Percentiles rank a stretch among this genome's conserved stretches.
Evolutionary conservation across 1,139 yeast genomes (phyloP).

Genomic region (Spencermartinsiella ligniputridi): DNA sequence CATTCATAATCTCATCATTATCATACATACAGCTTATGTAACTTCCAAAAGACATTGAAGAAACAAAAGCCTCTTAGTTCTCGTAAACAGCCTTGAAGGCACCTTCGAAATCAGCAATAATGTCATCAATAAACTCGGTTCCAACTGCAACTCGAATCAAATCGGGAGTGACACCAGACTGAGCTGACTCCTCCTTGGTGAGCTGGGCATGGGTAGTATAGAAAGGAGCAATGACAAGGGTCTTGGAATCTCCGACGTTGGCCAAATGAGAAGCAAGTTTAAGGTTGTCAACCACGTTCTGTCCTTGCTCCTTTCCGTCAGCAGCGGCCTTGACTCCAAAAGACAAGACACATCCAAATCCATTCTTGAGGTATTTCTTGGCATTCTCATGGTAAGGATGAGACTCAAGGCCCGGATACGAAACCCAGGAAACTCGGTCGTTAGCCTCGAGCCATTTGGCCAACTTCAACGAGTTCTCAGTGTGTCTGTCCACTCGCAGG

Average conservation of each 20-base stretch:
- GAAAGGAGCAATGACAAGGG: slow-evolving; percentile 92
- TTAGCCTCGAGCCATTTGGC: slow-evolving; percentile 73
- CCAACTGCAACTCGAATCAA: slow-evolving; percentile 87
- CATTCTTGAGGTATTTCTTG: slow-evolving; percentile 71
- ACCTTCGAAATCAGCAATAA: slow-evolving; percentile 81
- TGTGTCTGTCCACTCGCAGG: slow-evolving; percentile 89
- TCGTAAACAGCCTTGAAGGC: slow-evolving; percentile 44
- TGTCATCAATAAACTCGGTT: slow-evolving; percentile 83
- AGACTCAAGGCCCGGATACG: slow-evolving; percentile 82
- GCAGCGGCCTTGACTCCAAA: slow-evolving; percentile 72
- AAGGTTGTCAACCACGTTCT: slow-evolving; percentile 74
- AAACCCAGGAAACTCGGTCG: slow-evolving; percentile 77
- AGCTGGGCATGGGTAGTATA: slow-evolving; percentile 94
- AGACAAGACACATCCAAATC: slow-evolving; percentile 83
- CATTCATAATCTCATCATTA: too few species aligned
- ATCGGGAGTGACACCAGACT: slow-evolving; percentile 83
- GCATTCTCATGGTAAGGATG: slow-evolving; percentile 82
- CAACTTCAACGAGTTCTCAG: slow-evolving; percentile 72
- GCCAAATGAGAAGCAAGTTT: slow-evolving; percentile 88
- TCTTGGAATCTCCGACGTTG: slow-evolving; percentile 93
- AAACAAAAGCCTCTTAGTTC: slow-evolving; percentile 1
- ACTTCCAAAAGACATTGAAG: too few species aligned
- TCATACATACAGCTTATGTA: too few species aligned
- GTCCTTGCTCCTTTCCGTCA: slow-evolving; percentile 57
- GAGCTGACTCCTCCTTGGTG: slow-evolving; percentile 68